A percentile compares a stretch with the other conserved stretches of the same genome.
Conservation (phyloP, 2,329 filamentous ascomycete species). For the Sclerotinia borealis region DNA sequence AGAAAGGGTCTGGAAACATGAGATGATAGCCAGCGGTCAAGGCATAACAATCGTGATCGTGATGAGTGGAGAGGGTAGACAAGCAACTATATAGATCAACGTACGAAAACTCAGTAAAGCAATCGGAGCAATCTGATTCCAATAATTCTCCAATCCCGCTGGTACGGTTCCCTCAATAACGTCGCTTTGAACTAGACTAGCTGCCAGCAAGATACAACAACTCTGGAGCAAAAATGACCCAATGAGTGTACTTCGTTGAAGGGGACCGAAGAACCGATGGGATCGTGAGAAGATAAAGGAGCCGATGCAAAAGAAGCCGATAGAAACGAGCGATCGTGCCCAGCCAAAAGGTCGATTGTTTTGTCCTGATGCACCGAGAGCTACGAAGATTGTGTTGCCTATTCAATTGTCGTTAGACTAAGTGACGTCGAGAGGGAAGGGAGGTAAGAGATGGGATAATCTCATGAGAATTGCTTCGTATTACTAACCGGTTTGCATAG, state of each 20-base stretch:
- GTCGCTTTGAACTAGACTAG: conserved; percentile 34
- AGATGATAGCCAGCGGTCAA: background rate
- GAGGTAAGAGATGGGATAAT: background rate
- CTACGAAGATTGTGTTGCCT: conserved; percentile 75
- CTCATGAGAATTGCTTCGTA: background rate
- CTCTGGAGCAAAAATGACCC: conserved; percentile 51
- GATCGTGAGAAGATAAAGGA: conserved; percentile 65
- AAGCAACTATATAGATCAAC: background rate
- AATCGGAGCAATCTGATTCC: conserved; percentile 60
- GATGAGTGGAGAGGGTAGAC: background rate
- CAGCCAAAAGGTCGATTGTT: conserved; percentile 47
- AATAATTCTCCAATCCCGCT: conserved; percentile 28
- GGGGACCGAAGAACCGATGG: conserved; percentile 49
- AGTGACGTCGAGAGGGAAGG: background rate
- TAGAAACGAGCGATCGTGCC: conserved; percentile 65
- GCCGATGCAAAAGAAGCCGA: conserved; percentile 64
- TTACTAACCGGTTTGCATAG: conserved; percentile 56
- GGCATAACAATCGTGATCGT: background rate
- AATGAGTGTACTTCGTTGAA: conserved; percentile 58
- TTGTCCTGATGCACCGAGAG: conserved; percentile 60
- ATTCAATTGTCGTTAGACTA: background rate
- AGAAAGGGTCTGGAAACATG: background rate
- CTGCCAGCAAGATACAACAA: conserved; percentile 44
- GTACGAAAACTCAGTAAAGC: conserved; percentile 57
- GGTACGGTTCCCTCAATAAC: conserved; percentile 6